phyloP scores from a whole-genome alignment of 768 basidiomycete species.

The Lactarius tabidus region DNA sequence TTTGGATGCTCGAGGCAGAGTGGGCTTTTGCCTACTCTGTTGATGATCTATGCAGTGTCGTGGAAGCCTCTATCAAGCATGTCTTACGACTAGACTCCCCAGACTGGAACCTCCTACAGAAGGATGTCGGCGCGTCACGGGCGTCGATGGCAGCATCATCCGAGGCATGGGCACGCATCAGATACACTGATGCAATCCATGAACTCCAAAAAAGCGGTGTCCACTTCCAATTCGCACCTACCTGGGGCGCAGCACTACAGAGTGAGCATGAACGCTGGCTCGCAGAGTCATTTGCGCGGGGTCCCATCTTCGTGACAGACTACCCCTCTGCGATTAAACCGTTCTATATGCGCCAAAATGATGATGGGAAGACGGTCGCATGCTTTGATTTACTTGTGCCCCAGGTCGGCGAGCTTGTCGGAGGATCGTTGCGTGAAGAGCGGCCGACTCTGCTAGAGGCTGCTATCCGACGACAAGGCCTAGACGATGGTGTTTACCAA shows the following conservation, averaged over 20 bases:
- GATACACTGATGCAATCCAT: slow-evolving; percentile 72
- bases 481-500: slow-evolving; percentile 41
- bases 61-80: slow-evolving; percentile 51
- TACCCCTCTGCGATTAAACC: slow-evolving; percentile 85
- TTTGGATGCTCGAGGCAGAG: slow-evolving; percentile 99
- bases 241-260: slow-evolving; percentile 69
- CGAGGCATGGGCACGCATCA: slow-evolving; percentile 60
- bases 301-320: slow-evolving; percentile 88
- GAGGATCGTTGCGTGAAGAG: slow-evolving; percentile 89
- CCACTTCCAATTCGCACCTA: slow-evolving; percentile 53
- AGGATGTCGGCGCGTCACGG: slow-evolving; percentile 35
- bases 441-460: slow-evolving; percentile 47
- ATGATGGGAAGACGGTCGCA: slow-evolving; percentile 58
- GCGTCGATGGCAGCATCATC: slow-evolving; percentile 38
- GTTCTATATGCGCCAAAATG: slow-evolving; percentile 90
- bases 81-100: slow-evolving; percentile 34
- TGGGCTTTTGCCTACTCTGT: slow-evolving; percentile 58
- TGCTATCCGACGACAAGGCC: slow-evolving; percentile 46
- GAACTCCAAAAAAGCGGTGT: slow-evolving; percentile 43
- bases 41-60: slow-evolving; percentile 49
- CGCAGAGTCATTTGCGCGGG: slow-evolving; percentile 58
- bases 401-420: slow-evolving; percentile 80
- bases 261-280: slow-evolving; percentile 95
- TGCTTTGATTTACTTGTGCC: slow-evolving; percentile 96
- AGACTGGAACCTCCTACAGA: slow-evolving; percentile 39